A percentile compares a stretch with the other conserved stretches of the same genome.
Evolutionary conservation across 2,329 filamentous ascomycete species (phyloP).

Genomic region (Monosporascus sp.): DNA sequence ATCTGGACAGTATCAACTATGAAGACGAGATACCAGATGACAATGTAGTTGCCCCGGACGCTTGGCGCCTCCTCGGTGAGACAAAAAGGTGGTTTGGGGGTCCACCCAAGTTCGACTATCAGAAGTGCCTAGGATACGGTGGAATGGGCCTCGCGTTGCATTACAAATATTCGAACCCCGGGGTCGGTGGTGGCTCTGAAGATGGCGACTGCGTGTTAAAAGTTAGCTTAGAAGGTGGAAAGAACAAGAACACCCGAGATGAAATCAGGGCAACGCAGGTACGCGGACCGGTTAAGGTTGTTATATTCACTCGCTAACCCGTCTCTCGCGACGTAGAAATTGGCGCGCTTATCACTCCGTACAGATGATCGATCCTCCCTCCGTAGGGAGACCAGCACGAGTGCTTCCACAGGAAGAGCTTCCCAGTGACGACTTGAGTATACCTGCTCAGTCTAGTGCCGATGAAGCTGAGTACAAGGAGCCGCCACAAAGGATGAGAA

Average conservation of each 20-base stretch:
- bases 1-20: no score
- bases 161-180: not conserved
- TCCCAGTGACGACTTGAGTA: no score
- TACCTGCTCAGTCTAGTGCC: no score
- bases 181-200: not conserved
- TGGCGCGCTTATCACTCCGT: not conserved
- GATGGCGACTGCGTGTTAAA: not conserved
- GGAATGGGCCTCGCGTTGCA: not conserved
- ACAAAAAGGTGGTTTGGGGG: no score
- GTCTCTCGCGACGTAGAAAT: not conserved
- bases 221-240: not conserved
- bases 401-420: no score
- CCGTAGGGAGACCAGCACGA: no score
- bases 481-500: no score
- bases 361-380: no score
- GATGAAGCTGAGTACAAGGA: no score
- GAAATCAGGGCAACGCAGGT: not conserved
- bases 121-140: not conserved
- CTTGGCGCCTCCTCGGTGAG: no score
- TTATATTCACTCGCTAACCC: not conserved
- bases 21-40: no score
- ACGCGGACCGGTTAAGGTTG: not conserved
- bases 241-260: not conserved
- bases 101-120: not conserved
- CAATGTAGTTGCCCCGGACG: no score